Base-by-base conservation (phyloP, 2,329 filamentous ascomycete species). In the Epichloe bromicola region DNA sequence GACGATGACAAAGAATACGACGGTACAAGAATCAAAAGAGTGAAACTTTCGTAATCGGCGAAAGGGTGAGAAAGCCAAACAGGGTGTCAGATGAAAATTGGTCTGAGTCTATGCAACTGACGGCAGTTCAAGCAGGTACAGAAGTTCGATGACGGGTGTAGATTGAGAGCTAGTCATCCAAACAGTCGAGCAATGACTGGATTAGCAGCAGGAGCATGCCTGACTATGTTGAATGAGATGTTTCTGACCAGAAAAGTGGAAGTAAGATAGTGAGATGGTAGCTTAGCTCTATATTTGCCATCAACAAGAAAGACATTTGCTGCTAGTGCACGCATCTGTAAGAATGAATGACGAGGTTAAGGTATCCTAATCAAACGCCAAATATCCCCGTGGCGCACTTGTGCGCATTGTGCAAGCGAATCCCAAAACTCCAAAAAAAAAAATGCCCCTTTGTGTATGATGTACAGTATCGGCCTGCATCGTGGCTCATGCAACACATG, bases 371-470 rank as follows among this genome's bases (percentile, higher is more conserved):
- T 19, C 20, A 30, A 20, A 26, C 41, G 26, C 15, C 19, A 42
- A 23, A 20, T 34, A 17, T 7, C 10, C 34, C 42, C 10, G 8
- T 19, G n/a, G 42, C 40, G n/a, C 7, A 17, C 48, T 19, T 39
- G 41, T 34, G 42, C 36, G 42, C 37, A 38, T 38, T 38, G 36
- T 34, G 47, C 38, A 51, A 54, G 42, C 44, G 49, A 40, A 39
- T 47, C 51, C 61, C 56, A 56, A 58, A 64, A 65, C 64, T 64
- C 63, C 59, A 57, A 54, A 55, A 55, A 19, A 19, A 61, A 43
- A 23, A 44, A 45, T 62, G 58, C 54, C 56, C 58, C 55, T 10
- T 58, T 42, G 46, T 62, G 58, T 53, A 20, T 49, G 26, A 64
- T 55, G 59, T 66, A 65, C 59, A 65, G 49, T 19, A 45, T 54